phyloP scores from a whole-genome alignment of 73 alveolate species.

The Effrenium voratum region DNA sequence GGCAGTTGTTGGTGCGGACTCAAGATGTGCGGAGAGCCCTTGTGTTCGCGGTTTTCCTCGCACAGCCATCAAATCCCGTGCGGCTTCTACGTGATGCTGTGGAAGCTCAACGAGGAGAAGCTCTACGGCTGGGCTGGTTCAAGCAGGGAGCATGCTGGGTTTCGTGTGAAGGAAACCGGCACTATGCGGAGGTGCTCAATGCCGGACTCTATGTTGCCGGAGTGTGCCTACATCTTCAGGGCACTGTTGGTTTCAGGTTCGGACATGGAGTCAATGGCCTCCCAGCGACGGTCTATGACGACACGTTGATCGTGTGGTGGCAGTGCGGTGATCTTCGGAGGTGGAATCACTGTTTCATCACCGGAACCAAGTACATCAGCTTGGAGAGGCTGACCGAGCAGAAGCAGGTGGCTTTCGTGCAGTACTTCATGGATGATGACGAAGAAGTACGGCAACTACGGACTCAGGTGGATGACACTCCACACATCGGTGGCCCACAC shows the following conservation, averaged over 20 bases:
- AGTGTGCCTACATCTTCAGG: neutral
- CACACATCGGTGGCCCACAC: neutral
- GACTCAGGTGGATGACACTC: neutral
- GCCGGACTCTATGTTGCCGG: neutral
- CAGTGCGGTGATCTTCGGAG: neutral
- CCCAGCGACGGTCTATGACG: neutral
- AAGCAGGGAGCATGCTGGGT: slow-evolving; percentile 5
- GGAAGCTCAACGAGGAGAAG: neutral
- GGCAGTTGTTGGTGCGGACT: neutral
- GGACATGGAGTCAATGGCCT: neutral
- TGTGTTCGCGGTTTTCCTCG: neutral
- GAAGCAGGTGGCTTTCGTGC: neutral
- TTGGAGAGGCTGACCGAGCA: neutral
- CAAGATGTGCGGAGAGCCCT: slow-evolving; percentile 27
- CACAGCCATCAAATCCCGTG: neutral
- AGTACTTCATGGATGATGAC: slow-evolving; percentile 2
- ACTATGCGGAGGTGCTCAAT: neutral
- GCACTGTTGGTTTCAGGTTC: neutral
- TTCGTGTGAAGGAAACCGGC: neutral
- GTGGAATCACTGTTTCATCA: slow-evolving; percentile 3
- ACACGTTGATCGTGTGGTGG: slow-evolving; percentile 46
- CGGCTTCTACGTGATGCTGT: neutral
- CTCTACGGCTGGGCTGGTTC: slow-evolving; percentile 28
- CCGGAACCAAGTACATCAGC: neutral
- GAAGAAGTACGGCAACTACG: neutral